Evolutionary conservation across 139 green algal genomes (phyloP).

Genomic region (Chloropicon primus): DNA sequence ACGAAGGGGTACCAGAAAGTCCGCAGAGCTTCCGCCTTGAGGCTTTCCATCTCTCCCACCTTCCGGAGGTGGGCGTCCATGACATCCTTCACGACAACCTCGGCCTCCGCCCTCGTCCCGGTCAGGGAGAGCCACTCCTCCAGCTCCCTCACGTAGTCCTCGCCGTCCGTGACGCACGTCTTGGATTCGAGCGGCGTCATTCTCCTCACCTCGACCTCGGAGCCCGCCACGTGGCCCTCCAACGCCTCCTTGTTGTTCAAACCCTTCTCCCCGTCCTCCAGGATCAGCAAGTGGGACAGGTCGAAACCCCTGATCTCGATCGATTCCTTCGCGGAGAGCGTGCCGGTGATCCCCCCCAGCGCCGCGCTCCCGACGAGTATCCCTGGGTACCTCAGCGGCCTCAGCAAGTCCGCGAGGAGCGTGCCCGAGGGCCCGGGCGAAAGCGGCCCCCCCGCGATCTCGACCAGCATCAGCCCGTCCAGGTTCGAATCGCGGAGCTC

Average conservation of each 20-base stretch:
- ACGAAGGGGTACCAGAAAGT: slow-evolving; percentile 95
- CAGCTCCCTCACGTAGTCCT: neutral
- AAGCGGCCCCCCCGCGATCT: slow-evolving; percentile 80
- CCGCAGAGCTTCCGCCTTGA: slow-evolving; percentile 12
- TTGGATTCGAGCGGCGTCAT: neutral
- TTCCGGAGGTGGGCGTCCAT: slow-evolving; percentile 24
- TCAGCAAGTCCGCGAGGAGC: slow-evolving; percentile 64
- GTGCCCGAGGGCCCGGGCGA: slow-evolving; percentile 66
- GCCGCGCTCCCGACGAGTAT: slow-evolving; percentile 78
- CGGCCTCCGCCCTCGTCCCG: slow-evolving; percentile 26
- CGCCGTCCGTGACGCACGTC: neutral
- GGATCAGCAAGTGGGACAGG: slow-evolving; percentile 46
- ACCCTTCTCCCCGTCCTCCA: slow-evolving; percentile 17
- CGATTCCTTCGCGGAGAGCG: slow-evolving; percentile 63
- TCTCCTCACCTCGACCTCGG: neutral
- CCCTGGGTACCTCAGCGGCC: slow-evolving; percentile 59
- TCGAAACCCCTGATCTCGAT: slow-evolving; percentile 60
- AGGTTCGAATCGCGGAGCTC: neutral
- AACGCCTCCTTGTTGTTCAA: neutral
- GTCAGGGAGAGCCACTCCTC: slow-evolving; percentile 39
- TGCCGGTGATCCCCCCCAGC: slow-evolving; percentile 86
- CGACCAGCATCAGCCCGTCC: slow-evolving; percentile 51
- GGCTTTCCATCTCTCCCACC: slow-evolving; percentile 21
- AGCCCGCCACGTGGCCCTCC: neutral
- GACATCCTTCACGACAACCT: slow-evolving; percentile 30